Evolutionary conservation across 192 early-diverging fungal species (phyloP), one percentile per base, ranked within the genome.

Genomic region (Gigaspora rosea): DNA sequence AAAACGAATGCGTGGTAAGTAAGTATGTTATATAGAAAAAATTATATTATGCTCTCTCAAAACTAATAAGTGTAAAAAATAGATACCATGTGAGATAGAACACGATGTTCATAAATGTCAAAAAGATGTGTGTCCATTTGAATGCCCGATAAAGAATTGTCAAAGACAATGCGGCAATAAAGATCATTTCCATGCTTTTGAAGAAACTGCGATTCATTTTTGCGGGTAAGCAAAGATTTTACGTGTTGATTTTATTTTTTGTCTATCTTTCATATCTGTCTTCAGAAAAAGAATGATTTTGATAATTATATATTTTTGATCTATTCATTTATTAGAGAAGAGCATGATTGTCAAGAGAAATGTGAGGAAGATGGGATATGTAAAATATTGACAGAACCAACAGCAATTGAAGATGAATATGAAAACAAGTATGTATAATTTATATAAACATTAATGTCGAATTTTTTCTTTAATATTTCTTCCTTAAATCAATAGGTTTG

Each of bases 391-490:
- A 78, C 68, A 16, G 67, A 72, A 57, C 64, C 58, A 8, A 56
- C 67, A 58, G 81, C 59, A n/a, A 81, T 78, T 10, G 71, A 71
- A 83, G 82, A 46, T 13, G 73, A 75, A 80, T 83, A 72, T 77
- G 79, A 46, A 8, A 73, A 63, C 65, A 84, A 62, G 7, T 41
- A 41, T 41, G 41, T 7, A 41, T 41, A 7, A 2, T 41, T 41
- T 41, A 3, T 41, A 41, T 41, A 41, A 41, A 41, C 41, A 41
- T 41, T 1, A 41, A 41, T 7, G 2, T 41, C 41, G 2, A 7
- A 41, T 5, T 41, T 41, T 41, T 41, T 5, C 5, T 41, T n/a
- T n/a, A n/a, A 41, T 3, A 41, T 41, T 41, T 41, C 41, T 41
- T 41, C 7, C 41, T 41, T 41, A 41, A 0, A 41, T 7, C 7